phyloP scores from a whole-genome alignment of 805 yeast genomes.

The Suhomyces pyralidae region DNA sequence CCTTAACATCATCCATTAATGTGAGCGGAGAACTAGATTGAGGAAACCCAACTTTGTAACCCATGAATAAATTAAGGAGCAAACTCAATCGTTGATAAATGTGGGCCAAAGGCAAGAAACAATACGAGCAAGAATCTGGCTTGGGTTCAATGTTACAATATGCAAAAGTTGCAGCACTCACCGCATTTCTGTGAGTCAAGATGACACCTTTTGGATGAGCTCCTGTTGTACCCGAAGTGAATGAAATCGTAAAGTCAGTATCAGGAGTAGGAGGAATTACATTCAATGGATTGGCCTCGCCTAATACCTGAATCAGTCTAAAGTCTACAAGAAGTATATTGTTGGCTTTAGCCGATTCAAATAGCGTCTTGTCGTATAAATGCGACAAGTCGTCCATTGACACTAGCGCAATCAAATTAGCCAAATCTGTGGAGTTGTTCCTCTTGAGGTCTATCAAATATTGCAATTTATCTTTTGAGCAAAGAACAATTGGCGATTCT shows the following conservation, averaged over 20 bases:
- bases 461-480: constrained; percentile 32
- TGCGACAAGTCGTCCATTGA: constrained; percentile 31
- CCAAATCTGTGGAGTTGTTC: constrained; percentile 21
- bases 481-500: constrained; percentile 50
- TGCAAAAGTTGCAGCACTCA: constrained; percentile 14
- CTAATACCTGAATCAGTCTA: constrained; percentile 26
- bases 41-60: constrained; percentile 26
- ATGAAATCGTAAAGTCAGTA: constrained; percentile 39
- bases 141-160: constrained; percentile 3
- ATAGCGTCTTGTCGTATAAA: constrained; percentile 10
- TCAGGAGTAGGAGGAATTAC: constrained; percentile 31
- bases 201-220: constrained; percentile 73
- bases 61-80: constrained; percentile 10
- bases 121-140: constrained; percentile 9
- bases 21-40: constrained; percentile 27
- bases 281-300: constrained; percentile 35
- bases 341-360: constrained; percentile 14
- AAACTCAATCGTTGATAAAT: constrained; percentile 19
- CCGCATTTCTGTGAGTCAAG: constrained; percentile 28
- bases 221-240: constrained; percentile 67
- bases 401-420: constrained; percentile 30
- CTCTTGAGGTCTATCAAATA: constrained; percentile 28
- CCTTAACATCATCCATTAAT: constrained; percentile 28
- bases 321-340: constrained; percentile 23
- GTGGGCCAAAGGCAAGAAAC: constrained; percentile 27